Base-by-base conservation (phyloP, 2,329 filamentous ascomycete species). In the Cytospora piceae region DNA sequence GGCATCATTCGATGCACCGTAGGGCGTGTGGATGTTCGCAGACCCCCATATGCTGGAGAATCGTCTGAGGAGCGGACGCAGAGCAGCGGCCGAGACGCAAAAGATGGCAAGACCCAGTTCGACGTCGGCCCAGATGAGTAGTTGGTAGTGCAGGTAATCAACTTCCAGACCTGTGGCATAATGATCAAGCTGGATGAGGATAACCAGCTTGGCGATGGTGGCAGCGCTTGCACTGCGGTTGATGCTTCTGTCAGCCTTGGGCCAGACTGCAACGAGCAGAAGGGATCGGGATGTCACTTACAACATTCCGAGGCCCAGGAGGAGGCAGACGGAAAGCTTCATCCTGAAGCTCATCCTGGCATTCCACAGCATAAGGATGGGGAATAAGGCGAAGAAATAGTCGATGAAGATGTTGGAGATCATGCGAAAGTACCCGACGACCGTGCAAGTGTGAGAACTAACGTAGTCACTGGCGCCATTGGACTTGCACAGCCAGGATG, bases 401-500 rank as follows among this genome's bases (percentile, higher is more conserved):
- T 76, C 74, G 69, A 76, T 74, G 65, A 75, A 71, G 42, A 76
- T 74, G 34, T 76, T 76, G 42, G 72, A 74, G 22, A 73, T 72
- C 6, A 73, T 76, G 51, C 74, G 74, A 61, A 76, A 75, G 58
- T 74, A 74, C 17, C 71, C 73, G 24, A 76, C 69, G 32, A 69
- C 63, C 1, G 67, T 71, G 64, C 74, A 76, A 24, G 70, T 68
- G 32, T 67, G 61, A 54, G 68, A 73, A 49, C 74, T 72, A 2
- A 72, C 71, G 61, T 73, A 75, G 64, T 73, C 74, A 60, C 71
- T 74, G 12, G 71, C 66, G 0, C 74, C 74, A 12, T 69, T 66
- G 39, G 67, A 66, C 6, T 71, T 72, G 54, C 74, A 76, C 3
- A 74, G 69, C 67, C 71, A 71, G 6, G 74, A 74, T 7, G 74